Evolutionary conservation across 139 green algal species (phyloP).

Genomic region (Asterochloris sp.): DNA sequence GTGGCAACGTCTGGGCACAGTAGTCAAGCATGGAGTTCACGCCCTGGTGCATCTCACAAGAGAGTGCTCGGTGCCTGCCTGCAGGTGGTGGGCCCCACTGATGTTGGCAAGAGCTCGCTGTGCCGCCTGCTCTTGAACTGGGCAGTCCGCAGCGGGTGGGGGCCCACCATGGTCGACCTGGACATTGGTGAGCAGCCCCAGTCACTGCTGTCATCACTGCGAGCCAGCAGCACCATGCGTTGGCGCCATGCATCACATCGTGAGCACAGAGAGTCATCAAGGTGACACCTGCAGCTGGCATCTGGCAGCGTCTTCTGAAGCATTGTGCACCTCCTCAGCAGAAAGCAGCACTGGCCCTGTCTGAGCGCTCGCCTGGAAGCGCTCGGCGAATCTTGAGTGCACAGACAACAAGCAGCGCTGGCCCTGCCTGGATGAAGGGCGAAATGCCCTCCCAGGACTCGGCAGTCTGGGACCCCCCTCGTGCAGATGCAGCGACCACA

Average conservation of each 20-base stretch:
- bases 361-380: no score
- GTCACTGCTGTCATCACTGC: background rate
- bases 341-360: no score
- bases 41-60: background rate
- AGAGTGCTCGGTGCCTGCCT: conserved; percentile 14
- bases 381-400: no score
- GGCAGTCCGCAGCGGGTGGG: conserved; percentile 63
- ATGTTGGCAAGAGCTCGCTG: conserved; percentile 86
- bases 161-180: conserved; percentile 80
- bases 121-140: conserved; percentile 85
- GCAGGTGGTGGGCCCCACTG: conserved; percentile 76
- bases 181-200: conserved; percentile 66
- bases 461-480: no score
- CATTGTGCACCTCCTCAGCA: no score
- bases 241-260: background rate
- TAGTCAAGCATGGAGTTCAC: background rate
- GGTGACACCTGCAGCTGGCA: no score
- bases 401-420: no score
- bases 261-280: background rate
- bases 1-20: no score
- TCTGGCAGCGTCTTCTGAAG: no score
- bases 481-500: no score
- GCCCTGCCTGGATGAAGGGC: no score
- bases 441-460: no score
- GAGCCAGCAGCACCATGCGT: background rate